Base-by-base conservation (phyloP, 2,329 filamentous ascomycete species). In the Neofusicoccum cordaticola region DNA sequence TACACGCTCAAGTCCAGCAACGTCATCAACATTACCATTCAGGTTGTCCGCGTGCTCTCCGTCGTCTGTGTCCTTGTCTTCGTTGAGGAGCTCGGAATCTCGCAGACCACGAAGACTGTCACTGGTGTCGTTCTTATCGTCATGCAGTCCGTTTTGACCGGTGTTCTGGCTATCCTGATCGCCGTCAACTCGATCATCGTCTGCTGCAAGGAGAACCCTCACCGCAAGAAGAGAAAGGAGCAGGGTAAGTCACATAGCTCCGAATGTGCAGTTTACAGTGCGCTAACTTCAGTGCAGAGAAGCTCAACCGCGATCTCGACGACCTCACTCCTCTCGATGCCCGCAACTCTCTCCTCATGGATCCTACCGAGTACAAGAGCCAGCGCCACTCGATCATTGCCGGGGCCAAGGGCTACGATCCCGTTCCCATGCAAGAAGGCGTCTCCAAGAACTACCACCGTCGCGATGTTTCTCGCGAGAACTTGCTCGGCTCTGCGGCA, bases 41-140 rank as follows among this genome's bases (percentile, higher is more conserved):
- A 96, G 77, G 84, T 91, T 42, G 92, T 97, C 17, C 91, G 95
- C 48, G 90, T 97, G 12, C 80, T 97, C 58, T 97, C 94, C 0
- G 90, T 97, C 6, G 84, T 87, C 63, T 97, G 93, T 80, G 92
- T 98, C 70, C 81, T 99, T 69, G 84, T 98, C 60, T 99, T 98
- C 71, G 94, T 98, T 34, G 90, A 98, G 74, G 90, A 98, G 79
- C 88, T 99, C 62, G 91, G 91, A 65, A 89, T 99, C 70, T 85
- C 88, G 5, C 89, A 97, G 77, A 96, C 93, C 9, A 97, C 94
- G 9, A 92, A 97, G 82, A 98, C 95, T 0, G 86, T 98, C 57
- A 94, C 92, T 15, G 95, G 95, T 63, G 87, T 98, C n/a, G 91
- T 93, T 15, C 84, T 99, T 66, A 95, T 98, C 69, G 92, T 89